These are phyloP conservation scores for Parietaria judaica DNA, from an alignment of 306 rosid genomes.

Conservation along the genomic window DNA sequence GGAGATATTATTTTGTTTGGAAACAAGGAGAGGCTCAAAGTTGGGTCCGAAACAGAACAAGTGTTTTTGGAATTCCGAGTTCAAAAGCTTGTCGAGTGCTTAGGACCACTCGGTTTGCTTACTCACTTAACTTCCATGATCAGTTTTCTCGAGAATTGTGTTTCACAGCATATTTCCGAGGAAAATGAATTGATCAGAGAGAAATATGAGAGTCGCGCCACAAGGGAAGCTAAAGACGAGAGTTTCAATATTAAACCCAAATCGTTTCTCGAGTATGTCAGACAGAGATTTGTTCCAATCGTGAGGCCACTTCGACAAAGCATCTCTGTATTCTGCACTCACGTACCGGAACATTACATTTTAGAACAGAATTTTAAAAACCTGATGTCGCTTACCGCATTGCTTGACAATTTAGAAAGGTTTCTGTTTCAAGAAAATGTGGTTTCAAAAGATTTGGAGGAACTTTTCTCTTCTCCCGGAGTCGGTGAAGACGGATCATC, in stretches of 20 bases:
- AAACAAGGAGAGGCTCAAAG: slow-evolving; percentile 50
- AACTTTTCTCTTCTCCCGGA: slow-evolving; percentile 26
- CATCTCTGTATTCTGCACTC: slow-evolving; percentile 38
- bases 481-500: slow-evolving; percentile 3
- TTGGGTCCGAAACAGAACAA: slow-evolving; percentile 41
- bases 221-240: not conserved
- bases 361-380: slow-evolving; percentile 22
- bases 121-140: slow-evolving; percentile 45
- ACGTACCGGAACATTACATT: slow-evolving; percentile 40
- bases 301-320: slow-evolving; percentile 27
- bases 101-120: slow-evolving; percentile 51
- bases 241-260: not conserved
- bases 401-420: slow-evolving; percentile 33
- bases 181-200: slow-evolving; percentile 30
- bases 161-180: slow-evolving; percentile 37
- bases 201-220: not conserved
- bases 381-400: slow-evolving; percentile 21
- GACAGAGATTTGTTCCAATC: slow-evolving; percentile 30
- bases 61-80: slow-evolving; percentile 59
- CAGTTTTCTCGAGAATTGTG: slow-evolving; percentile 50
- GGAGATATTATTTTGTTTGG: slow-evolving; percentile 72
- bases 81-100: slow-evolving; percentile 32
- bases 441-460: slow-evolving; percentile 31
- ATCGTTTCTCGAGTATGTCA: slow-evolving; percentile 49
- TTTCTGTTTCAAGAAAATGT: slow-evolving; percentile 29